These are phyloP conservation scores for Micractinium conductrix DNA, from an alignment of 139 green algal species.

Conservation along the genomic window DNA sequence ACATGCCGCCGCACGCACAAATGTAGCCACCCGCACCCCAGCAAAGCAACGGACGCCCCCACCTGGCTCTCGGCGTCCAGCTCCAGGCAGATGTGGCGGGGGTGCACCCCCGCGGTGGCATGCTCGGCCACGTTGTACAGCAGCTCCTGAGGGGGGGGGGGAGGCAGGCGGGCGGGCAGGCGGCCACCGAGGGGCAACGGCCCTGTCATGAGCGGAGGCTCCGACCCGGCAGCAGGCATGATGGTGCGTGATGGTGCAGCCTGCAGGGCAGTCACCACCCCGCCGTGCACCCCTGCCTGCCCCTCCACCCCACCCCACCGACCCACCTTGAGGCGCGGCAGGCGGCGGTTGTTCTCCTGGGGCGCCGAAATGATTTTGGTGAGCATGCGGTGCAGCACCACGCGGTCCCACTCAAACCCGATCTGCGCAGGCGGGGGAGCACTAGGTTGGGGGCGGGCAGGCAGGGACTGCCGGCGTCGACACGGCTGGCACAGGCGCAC, in stretches of 20 bases:
- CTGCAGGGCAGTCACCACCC: too few species aligned
- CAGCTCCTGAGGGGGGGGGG: slow-evolving; percentile 35
- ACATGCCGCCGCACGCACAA: neutral
- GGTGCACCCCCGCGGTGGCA: slow-evolving; percentile 43
- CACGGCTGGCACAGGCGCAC: too few species aligned
- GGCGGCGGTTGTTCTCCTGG: slow-evolving; percentile 12
- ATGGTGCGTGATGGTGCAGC: too few species aligned
- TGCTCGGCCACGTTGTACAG: slow-evolving; percentile 49
- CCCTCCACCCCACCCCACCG: neutral
- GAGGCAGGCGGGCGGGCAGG: neutral
- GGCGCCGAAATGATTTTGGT: slow-evolving; percentile 57
- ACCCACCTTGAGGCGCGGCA: slow-evolving; percentile 46
- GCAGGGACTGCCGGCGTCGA: too few species aligned
- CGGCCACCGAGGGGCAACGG: neutral
- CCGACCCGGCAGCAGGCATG: neutral
- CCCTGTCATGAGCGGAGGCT: neutral
- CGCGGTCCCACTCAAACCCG: slow-evolving; percentile 62
- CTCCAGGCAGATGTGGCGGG: slow-evolving; percentile 53
- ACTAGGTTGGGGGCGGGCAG: too few species aligned
- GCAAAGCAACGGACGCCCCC: too few species aligned
- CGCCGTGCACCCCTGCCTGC: neutral
- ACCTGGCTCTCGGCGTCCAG: slow-evolving; percentile 42
- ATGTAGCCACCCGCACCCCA: slow-evolving; percentile 1
- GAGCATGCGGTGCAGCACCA: slow-evolving; percentile 48
- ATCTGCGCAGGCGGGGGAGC: slow-evolving; percentile 44